phyloP scores from a whole-genome alignment of 2,329 filamentous ascomycete genomes.

The Ophiocordyceps camponoti-saundersi region DNA sequence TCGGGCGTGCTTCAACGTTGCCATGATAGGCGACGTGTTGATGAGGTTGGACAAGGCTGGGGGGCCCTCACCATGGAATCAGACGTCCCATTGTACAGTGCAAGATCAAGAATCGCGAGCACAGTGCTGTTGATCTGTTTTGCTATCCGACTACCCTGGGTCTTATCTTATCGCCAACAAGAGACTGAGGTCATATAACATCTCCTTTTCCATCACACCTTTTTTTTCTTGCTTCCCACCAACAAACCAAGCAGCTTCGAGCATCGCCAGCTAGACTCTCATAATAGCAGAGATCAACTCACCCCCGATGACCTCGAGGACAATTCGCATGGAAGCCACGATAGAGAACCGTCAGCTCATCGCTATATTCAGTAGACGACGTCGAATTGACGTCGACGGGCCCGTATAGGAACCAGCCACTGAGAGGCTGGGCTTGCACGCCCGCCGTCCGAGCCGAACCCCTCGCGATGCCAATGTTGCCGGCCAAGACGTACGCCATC shows the following conservation, averaged over 20 bases:
- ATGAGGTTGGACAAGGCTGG: too few species aligned
- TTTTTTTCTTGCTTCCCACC: too few species aligned
- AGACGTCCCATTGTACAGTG: too few species aligned
- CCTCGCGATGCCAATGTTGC: constrained; percentile 18
- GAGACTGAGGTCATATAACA: too few species aligned
- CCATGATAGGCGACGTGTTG: constrained; percentile 2
- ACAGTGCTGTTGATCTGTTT: too few species aligned
- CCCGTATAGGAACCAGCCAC: constrained; percentile 23
- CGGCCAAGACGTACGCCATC: constrained; percentile 19
- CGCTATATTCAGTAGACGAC: constrained; percentile 1
- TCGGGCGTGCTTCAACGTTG: constrained; percentile 3
- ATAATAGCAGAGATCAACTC: not conserved
- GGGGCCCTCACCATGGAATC: too few species aligned
- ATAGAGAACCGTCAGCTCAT: not conserved
- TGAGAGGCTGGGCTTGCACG: constrained; percentile 16
- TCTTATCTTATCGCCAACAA: too few species aligned
- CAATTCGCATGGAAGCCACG: not conserved
- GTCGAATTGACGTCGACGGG: constrained; percentile 10
- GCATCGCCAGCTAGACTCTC: too few species aligned
- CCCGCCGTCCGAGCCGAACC: constrained; percentile 3
- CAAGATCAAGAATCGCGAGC: too few species aligned
- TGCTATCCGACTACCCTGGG: too few species aligned
- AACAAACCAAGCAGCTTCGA: too few species aligned
- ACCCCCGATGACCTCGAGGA: not conserved
- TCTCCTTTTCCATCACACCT: too few species aligned